Evolutionary conservation across 495 filamentous ascomycete species (phyloP), one percentile per base, ranked within the genome.

Genomic region (Aspergillus ostianus): DNA sequence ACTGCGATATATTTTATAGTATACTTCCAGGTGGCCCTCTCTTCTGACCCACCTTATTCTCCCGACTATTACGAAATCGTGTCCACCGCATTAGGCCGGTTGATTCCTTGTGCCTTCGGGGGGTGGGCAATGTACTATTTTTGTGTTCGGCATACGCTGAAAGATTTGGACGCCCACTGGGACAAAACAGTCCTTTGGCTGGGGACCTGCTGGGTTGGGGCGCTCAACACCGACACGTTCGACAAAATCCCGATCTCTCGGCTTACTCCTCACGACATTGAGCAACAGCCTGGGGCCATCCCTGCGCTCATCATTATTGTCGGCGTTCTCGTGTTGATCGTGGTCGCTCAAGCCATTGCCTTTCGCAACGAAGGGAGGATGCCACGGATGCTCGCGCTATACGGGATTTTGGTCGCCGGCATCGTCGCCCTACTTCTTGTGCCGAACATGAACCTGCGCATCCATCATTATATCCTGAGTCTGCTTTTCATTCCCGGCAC

Each of bases 151-250:
- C 69, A 76, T 54, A 81, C 77, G 1, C 74, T 91, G 2, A 64
- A 58, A 2, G 75, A 83, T 23, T 77, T 90, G 6, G 82, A 78
- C 1, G 86, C 90, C 5, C 86, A 88, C 62, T 70, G 87, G 61
- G 89, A 92, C 62, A 90, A 89, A 69, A 88, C 90, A 0, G 62
- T 92, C 23, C 73, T 92, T 26, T 92, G 89, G 89, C 77, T 93
- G 7, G 86, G 87, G 0, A 81, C 79, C 19, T 87, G 85, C 72
- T 93, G 90, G 90, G 78, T 93, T 55, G 90, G 88, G 27, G 87
- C 89, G 9, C 73, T 93, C 32, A 86, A 84, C 45, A 92, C 90
- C 57, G 84, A 90, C 63, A 92, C 90, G 6, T 84, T 94, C 63
- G 88, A 90, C 63, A 73, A 72, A 9, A 89, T 94, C 65, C 90